Evolutionary conservation across 2,329 filamentous ascomycete genomes (phyloP), one percentile per base, ranked within the genome.

Genomic region (Drechslera avenae): DNA sequence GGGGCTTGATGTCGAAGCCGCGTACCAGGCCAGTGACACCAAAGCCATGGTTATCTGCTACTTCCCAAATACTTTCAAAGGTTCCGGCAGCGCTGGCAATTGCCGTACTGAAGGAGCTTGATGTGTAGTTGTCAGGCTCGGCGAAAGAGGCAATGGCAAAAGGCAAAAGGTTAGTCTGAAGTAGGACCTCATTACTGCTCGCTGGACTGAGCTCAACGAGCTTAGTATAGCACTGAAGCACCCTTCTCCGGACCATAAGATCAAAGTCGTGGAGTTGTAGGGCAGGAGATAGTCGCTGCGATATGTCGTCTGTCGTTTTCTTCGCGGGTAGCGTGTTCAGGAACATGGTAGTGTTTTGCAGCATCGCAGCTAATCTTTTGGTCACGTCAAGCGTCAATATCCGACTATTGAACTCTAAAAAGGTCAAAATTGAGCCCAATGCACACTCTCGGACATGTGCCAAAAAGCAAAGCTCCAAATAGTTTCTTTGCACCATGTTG

Each of bases 381-480:
- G 92, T 95, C 9, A 97, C 91, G 76, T 99, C 94, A 2, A 93
- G 86, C 0, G 94, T 99, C 61, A 99, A 79, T 21, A 99, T 81
- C 40, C 91, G 87, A 72, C 88, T 90, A 68, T 99, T 99, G 76
- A 91, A 97, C 66, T 96, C 88, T 39, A 99, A 79, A 69, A 99
- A 99, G 0, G 91, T 90, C 48, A 96, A 79, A 53, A 99, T 90
- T 0, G 91, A 95, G 3, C 92, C 90, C 10, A 99, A 78, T 6
- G 94, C 92, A 70, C 93, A 97, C 75, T 99, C 94, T 64, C 94
- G 83, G 14, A 99, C 93, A 72, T 99, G 94, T 0, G 92, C 89
- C 13, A 99, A 79, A 67, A 97, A 99, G 31, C 91, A 96, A 3
- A 93, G 86, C 71, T 99, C 95, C 6, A 97, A 79, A 42, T 91